Percentiles rank a stretch among this genome's conserved stretches.
phyloP scores from a whole-genome alignment of 371 early-diverging fungal genomes.

The Gilbertella persicaria region DNA sequence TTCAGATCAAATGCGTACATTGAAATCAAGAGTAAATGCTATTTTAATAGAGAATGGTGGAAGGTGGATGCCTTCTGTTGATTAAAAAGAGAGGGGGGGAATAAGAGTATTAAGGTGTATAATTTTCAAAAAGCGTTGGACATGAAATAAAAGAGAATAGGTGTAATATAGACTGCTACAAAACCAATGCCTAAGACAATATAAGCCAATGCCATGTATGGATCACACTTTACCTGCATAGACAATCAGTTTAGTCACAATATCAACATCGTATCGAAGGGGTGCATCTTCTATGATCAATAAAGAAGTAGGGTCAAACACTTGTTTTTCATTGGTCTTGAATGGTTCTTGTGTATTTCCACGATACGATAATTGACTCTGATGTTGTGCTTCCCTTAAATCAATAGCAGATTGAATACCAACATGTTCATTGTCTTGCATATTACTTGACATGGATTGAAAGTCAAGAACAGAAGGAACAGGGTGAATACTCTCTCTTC shows the following conservation, averaged over 20 bases:
- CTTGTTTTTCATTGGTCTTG: slow-evolving; percentile 14
- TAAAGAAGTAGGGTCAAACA: slow-evolving; percentile 32
- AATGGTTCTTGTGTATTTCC: slow-evolving; percentile 19
- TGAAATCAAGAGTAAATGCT: slow-evolving; percentile 20
- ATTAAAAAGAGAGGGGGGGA: background rate
- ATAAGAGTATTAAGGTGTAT: slow-evolving; percentile 7
- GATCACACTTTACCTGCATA: slow-evolving; percentile 52
- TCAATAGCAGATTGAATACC: slow-evolving; percentile 63
- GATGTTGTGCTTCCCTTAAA: slow-evolving; percentile 51
- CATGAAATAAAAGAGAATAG: slow-evolving; percentile 49
- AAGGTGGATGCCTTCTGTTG: slow-evolving; percentile 20
- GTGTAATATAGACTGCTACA: slow-evolving; percentile 53
- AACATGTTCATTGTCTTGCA: slow-evolving; percentile 50
- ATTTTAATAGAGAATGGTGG: slow-evolving; percentile 13
- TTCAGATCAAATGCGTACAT: slow-evolving; percentile 26
- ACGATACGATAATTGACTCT: slow-evolving; percentile 37
- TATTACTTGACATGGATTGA: slow-evolving; percentile 46
- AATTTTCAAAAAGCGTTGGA: too few relatives aligned
- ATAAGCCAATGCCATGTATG: background rate
- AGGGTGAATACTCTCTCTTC: slow-evolving; percentile 60
- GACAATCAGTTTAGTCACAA: slow-evolving; percentile 68
- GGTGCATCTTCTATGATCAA: slow-evolving; percentile 57
- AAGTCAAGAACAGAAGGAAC: slow-evolving; percentile 67
- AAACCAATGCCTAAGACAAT: slow-evolving; percentile 52
- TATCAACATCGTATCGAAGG: slow-evolving; percentile 67